Conservation (phyloP, 2,329 filamentous ascomycete genomes). For the Diaporthe sp. region DNA sequence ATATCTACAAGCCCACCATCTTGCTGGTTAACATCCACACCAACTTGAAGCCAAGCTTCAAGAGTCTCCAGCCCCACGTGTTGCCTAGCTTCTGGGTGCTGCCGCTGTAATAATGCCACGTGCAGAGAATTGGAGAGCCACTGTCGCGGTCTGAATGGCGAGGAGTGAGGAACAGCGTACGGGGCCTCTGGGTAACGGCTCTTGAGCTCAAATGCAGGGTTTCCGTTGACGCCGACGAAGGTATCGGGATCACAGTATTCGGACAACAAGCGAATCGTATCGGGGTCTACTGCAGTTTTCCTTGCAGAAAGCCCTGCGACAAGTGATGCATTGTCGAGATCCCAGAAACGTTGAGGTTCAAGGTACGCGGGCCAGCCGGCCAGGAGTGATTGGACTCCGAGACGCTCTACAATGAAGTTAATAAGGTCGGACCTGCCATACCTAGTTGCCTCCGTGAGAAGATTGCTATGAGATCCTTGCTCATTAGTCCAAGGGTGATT, state of each 20-base stretch:
- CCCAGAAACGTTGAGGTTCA: neutral
- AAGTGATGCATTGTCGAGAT: neutral
- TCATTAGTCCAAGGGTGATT: neutral
- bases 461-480: neutral
- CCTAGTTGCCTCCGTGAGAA: neutral
- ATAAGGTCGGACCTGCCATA: neutral
- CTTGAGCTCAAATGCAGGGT: neutral
- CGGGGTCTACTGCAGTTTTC: neutral
- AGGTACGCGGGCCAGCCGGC: neutral
- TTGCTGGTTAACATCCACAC: neutral
- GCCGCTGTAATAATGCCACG: neutral
- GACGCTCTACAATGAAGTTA: neutral
- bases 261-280: neutral
- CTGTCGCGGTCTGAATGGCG: neutral
- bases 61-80: neutral
- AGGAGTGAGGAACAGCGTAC: neutral
- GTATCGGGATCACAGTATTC: neutral
- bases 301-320: neutral
- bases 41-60: conserved; percentile 4
- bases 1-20: neutral
- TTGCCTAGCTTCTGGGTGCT: neutral
- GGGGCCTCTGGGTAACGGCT: neutral
- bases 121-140: neutral
- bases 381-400: neutral
- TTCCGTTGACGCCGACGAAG: neutral